Evolutionary conservation across 2,329 filamentous ascomycete genomes (phyloP), one percentile per base, ranked within the genome.

Genomic region (Botrytis squamosa): DNA sequence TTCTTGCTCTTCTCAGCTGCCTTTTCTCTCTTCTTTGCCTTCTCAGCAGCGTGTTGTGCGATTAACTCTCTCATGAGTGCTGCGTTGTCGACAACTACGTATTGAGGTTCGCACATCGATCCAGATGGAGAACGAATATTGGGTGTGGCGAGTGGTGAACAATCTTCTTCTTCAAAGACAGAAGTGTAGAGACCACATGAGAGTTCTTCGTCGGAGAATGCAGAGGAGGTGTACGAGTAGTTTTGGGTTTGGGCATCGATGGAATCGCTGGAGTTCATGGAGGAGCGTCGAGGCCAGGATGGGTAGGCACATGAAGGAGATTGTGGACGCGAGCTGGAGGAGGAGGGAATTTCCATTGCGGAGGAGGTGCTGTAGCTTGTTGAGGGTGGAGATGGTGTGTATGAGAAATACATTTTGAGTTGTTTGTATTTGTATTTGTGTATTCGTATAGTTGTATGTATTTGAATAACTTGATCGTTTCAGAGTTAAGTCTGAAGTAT

Each of bases 241-340:
- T 68, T 40, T 33, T 78, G 76, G 44, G 75, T 73, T n/a, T 78
- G 74, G 3, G 78, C 75, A 1, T 75, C 67, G n/a, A 60, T n/a
- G 64, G 75, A 75, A 12, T 74, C 72, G 66, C 74, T 76, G 33
- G 76, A 76, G 73, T 78, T 76, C 75, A 89, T 84, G 57, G 86
- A 88, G 25, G 85, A 83, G 60, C 88, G 84, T 74, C 87, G 85
- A 40, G 88, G 87, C 88, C 88, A 90, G 38, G 86, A 88, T 42
- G 88, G 88, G 77, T 86, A 89, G 40, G 88, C 88, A 82, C 88
- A 89, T 0, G 79, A 80, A 10, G 79, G 73, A 20, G 80, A 79
- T 46, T 75, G 76, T 36, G 78, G 69, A 20, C 77, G 72, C 14
- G 77, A 71, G 66, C 70, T 73, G 16, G 76, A 76, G 20, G 74